Evolutionary conservation across 495 filamentous ascomycete species (phyloP), one percentile per base, ranked within the genome.

Genomic region (Aspergillus conjunctus): DNA sequence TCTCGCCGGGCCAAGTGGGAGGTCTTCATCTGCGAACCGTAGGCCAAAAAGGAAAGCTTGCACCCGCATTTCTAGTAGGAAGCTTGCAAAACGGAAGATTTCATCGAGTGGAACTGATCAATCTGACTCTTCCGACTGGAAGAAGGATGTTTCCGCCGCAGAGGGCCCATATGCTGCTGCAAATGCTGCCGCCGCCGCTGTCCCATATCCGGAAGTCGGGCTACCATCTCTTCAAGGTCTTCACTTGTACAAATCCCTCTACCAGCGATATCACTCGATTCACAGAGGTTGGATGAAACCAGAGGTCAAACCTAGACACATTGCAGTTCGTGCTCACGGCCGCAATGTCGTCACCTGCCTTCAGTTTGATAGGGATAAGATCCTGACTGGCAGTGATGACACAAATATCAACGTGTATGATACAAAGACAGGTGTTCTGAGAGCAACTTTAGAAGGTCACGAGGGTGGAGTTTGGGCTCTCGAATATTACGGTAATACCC

Each of bases 351-450:
- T 99, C 18, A 99, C 94, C 8, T 99, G 94, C 66, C 81, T 99
- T 54, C 93, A 98, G 66, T 98, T 99, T 65, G 94, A 99, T 66
- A 88, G 90, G 31, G 94, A 98, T 76, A 98, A 98, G 74, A 96
- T 99, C 57, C 79, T 99, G 59, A 99, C 95, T 11, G 94, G 94
- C 31, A 97, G 93, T 65, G 94, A 99, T 73, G 94, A 99, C 71
- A 96, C 92, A 10, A 89, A 96, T 60, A 99, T 99, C 70, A 92
- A 98, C 68, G 93, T 99, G 44, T 99, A 98, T 71, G 93, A 98
- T 68, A 99, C 94, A 12, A 93, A 93, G 73, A 98, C 92, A 7
- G 94, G 94, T 57, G 89, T 88, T 56, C 74, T 96, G 52, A 85
- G 91, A 59, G 89, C 84, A 54, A 90, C 86, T 39, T 83, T 99